Evolutionary conservation across 768 basidiomycete genomes (phyloP).

Genomic region (Tephrocybe sp.): DNA sequence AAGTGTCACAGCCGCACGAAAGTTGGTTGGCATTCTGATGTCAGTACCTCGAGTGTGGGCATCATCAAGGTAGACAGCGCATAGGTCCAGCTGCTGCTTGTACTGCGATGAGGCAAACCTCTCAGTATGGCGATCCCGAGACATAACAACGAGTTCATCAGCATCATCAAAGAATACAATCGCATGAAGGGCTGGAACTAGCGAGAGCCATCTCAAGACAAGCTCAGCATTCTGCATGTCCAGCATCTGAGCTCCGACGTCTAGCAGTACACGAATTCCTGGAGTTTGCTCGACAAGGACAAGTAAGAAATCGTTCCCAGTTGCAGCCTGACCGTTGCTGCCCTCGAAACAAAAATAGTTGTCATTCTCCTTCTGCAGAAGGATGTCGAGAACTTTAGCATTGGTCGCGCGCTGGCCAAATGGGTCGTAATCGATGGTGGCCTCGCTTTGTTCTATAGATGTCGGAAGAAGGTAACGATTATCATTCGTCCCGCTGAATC

Average conservation of each 20-base stretch:
- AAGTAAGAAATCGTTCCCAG: constrained; percentile 24
- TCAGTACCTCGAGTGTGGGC: constrained; percentile 54
- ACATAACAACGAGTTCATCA: constrained; percentile 34
- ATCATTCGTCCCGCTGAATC: constrained; percentile 59
- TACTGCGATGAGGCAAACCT: constrained; percentile 34
- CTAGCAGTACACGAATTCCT: constrained; percentile 44
- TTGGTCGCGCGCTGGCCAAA: constrained; percentile 42
- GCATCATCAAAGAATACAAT: constrained; percentile 40
- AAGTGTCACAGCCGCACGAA: constrained; percentile 44
- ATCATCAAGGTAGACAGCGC: constrained; percentile 51
- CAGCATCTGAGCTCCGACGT: constrained; percentile 57
- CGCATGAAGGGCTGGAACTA: constrained; percentile 27
- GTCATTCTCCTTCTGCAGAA: constrained; percentile 40
- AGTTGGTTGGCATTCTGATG: constrained; percentile 40
- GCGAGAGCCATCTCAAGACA: constrained; percentile 36
- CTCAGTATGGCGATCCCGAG: constrained; percentile 32
- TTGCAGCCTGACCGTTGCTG: constrained; percentile 17
- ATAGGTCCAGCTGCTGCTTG: constrained; percentile 30
- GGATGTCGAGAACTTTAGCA: constrained; percentile 38
- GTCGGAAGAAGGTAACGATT: constrained; percentile 34
- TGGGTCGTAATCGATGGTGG: constrained; percentile 21
- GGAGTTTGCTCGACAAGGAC: constrained; percentile 32
- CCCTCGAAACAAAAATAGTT: constrained; percentile 25
- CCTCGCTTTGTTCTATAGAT: constrained; percentile 27
- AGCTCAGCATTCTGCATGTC: constrained; percentile 44